Base-by-base conservation (phyloP, 2,329 filamentous ascomycete genomes). In the Cadophora malorum region DNA sequence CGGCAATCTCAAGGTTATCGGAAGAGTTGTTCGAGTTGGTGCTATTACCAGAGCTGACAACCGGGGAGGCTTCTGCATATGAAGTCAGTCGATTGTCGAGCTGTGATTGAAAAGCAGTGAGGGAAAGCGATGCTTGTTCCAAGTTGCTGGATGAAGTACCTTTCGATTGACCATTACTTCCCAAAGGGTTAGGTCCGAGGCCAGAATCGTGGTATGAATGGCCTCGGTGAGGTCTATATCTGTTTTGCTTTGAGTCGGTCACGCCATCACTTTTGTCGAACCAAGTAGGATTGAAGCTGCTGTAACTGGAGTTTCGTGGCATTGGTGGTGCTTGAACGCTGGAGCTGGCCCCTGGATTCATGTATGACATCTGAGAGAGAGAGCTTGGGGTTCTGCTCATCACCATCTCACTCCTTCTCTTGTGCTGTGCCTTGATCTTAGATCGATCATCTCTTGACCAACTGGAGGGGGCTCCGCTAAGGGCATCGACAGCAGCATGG, bases 401-500 rank as follows among this genome's bases (percentile, higher is more conserved):
- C 2, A 55, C 69, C 73, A 76, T 74, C 49, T 77, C 67, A 67
- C 73, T 74, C 68, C 75, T 72, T 55, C 73, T 70, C 60, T 73
- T 73, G 67, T 78, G 72, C 10, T 76, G 73, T 49, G 73, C 74
- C 65, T 70, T 71, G 70, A 79, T 79, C 69, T 74, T 76, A 4
- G 69, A 49, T 55, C 70, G 65, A 70, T 79, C 77, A 28, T 81
- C 79, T 8, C 79, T 73, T 68, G 82, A 83, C 81, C 83, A 87
- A 70, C 80, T 82, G 0, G 83, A 80, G 10, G 86, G 86, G 3
- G 84, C 85, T 35, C 83, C 84, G 25, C 82, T 80, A 53, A 89
- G 78, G 53, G 87, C 86, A 77, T 90, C 87, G 14, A 81, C 76
- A 56, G 85, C 86, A 33, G 88, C 88, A 74, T 90, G 88, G 16